These are phyloP conservation scores for Pholiota conissans DNA, from an alignment of 768 basidiomycete genomes.

Conservation along the genomic window DNA sequence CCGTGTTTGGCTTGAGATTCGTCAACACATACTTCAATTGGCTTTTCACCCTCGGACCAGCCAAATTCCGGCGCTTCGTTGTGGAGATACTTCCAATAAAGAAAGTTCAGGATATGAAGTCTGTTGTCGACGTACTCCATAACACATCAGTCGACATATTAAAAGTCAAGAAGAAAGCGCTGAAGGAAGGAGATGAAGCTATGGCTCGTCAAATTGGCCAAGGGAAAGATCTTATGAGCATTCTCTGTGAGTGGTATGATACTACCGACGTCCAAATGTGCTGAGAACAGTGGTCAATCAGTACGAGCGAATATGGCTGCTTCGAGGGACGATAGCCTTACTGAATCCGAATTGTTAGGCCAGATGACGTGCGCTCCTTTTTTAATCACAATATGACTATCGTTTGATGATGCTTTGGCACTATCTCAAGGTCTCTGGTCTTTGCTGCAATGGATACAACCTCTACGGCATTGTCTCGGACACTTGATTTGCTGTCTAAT, in stretches of 20 bases:
- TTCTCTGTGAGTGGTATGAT: conserved; percentile 13
- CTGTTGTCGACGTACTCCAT: conserved; percentile 32
- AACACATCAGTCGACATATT: conserved; percentile 32
- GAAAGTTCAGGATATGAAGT: conserved; percentile 2
- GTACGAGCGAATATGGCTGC: conserved; percentile 38
- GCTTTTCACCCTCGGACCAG: background rate
- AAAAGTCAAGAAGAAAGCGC: conserved; percentile 29
- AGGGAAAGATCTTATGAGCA: conserved; percentile 43
- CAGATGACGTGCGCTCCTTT: conserved; percentile 31
- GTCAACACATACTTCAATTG: background rate
- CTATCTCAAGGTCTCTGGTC: conserved; percentile 30
- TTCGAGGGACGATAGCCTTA: conserved; percentile 27
- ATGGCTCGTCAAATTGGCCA: conserved; percentile 30
- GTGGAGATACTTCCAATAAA: conserved; percentile 2
- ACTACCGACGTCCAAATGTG: background rate
- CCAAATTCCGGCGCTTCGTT: conserved; percentile 3
- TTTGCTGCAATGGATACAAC: conserved; percentile 46
- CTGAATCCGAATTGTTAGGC: conserved; percentile 34
- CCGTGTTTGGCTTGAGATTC: background rate
- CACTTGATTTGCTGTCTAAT: conserved; percentile 30
- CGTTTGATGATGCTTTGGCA: background rate
- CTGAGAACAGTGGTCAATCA: conserved; percentile 10
- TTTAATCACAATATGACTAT: background rate
- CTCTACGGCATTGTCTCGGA: conserved; percentile 33
- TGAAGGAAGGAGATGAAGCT: conserved; percentile 31